These are phyloP conservation scores for Liriodendron chinense DNA, from an alignment of 164 flowering plant species.

Conservation along the genomic window DNA sequence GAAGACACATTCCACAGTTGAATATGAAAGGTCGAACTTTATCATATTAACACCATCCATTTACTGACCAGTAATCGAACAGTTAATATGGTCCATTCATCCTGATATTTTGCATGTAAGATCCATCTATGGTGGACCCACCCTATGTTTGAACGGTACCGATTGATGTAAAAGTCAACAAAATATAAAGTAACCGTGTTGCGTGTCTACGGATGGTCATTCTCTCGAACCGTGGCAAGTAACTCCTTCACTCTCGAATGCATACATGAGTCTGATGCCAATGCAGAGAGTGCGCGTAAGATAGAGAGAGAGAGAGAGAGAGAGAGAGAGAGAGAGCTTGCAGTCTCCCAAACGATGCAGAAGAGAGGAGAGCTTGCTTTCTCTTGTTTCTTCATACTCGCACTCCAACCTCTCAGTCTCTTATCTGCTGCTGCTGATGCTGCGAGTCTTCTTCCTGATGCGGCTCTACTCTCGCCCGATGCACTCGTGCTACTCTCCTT, in stretches of 20 bases:
- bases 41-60: too few relatives aligned
- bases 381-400: neutral
- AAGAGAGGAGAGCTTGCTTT: neutral
- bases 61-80: too few relatives aligned
- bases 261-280: neutral
- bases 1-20: too few relatives aligned
- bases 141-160: too few relatives aligned
- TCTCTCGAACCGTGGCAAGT: neutral
- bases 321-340: neutral
- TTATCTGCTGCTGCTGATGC: neutral
- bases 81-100: too few relatives aligned
- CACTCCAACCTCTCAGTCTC: neutral
- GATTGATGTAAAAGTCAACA: too few relatives aligned
- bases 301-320: neutral
- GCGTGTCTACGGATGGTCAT: too few relatives aligned
- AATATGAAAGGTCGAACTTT: too few relatives aligned
- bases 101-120: too few relatives aligned
- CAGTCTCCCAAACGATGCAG: neutral
- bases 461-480: conserved; percentile 28
- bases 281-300: too few relatives aligned
- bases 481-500: conserved; percentile 56
- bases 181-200: too few relatives aligned
- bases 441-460: conserved; percentile 1
- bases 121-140: too few relatives aligned
- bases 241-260: neutral